Evolutionary conservation across 2,329 filamentous ascomycete species (phyloP).

Genomic region (Hymenoscyphus fraxineus): DNA sequence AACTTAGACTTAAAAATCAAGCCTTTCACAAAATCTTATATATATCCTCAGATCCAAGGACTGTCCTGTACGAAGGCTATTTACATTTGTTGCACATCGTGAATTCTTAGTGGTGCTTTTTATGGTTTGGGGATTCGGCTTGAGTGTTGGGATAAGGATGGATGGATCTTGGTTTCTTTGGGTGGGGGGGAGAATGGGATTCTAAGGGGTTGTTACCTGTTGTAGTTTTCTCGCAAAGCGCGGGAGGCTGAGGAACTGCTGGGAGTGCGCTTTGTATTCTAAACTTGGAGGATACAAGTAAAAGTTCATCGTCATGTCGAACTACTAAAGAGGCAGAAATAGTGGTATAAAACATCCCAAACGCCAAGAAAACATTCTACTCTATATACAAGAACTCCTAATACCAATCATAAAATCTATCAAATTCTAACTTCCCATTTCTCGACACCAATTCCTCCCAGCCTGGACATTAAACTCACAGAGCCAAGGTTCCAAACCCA

Average conservation of each 20-base stretch:
- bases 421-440: neutral
- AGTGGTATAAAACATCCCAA: no score
- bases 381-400: neutral
- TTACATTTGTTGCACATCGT: neutral
- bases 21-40: neutral
- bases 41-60: neutral
- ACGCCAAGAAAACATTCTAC: neutral
- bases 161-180: no score
- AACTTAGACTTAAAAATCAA: neutral
- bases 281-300: no score
- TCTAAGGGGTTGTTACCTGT: no score
- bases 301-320: no score
- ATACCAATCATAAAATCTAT: neutral
- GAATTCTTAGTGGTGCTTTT: neutral
- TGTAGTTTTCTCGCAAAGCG: no score
- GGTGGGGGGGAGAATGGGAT: no score
- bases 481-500: slow-evolving; percentile 74
- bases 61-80: neutral
- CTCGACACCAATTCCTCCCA: slow-evolving; percentile 69
- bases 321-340: no score
- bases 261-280: no score
- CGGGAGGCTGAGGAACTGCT: no score
- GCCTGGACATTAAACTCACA: slow-evolving; percentile 82
- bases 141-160: no score
- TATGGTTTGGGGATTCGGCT: no score